These are phyloP conservation scores for Xylariales sp. DNA, from an alignment of 2,329 filamentous ascomycete species.

Conservation along the genomic window DNA sequence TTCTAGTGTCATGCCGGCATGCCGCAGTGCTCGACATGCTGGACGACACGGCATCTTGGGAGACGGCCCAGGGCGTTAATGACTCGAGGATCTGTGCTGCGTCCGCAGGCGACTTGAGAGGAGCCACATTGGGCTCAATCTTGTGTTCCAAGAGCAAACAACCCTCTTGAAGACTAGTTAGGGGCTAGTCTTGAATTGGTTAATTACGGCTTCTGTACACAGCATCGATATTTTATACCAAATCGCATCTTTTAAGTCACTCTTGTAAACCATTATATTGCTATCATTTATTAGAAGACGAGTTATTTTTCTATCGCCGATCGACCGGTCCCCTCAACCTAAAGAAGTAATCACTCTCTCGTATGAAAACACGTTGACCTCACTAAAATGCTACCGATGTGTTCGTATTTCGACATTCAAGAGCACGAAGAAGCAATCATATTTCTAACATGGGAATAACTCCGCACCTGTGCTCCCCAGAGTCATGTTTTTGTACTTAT, in stretches of 20 bases:
- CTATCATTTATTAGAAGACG: conserved; percentile 6
- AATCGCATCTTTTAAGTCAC: conserved; percentile 6
- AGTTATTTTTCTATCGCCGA: conserved; percentile 2
- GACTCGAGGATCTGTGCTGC: conserved; percentile 55
- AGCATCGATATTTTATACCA: neutral
- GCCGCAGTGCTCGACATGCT: conserved; percentile 53
- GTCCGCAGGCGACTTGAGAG: conserved; percentile 38
- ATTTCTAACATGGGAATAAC: conserved; percentile 41
- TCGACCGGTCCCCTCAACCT: conserved; percentile 4
- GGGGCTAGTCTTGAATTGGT: conserved; percentile 3
- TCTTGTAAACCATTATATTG: conserved; percentile 6
- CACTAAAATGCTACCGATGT: conserved; percentile 4
- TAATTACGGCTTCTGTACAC: neutral
- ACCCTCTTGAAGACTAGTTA: conserved; percentile 16
- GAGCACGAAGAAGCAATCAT: conserved; percentile 30
- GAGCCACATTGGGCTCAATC: conserved; percentile 34
- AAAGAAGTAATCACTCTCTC: conserved; percentile 5
- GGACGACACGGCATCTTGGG: conserved; percentile 49
- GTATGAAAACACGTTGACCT: conserved; percentile 2
- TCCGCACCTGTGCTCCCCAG: conserved; percentile 53
- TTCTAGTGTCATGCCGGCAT: conserved; percentile 49
- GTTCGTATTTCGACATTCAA: conserved; percentile 15
- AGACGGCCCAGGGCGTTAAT: conserved; percentile 48
- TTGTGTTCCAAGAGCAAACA: conserved; percentile 25
- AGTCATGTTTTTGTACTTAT: conserved; percentile 55